These are phyloP conservation scores for Trichocladium antarcticum DNA, from an alignment of 495 filamentous ascomycete species.

Conservation along the genomic window DNA sequence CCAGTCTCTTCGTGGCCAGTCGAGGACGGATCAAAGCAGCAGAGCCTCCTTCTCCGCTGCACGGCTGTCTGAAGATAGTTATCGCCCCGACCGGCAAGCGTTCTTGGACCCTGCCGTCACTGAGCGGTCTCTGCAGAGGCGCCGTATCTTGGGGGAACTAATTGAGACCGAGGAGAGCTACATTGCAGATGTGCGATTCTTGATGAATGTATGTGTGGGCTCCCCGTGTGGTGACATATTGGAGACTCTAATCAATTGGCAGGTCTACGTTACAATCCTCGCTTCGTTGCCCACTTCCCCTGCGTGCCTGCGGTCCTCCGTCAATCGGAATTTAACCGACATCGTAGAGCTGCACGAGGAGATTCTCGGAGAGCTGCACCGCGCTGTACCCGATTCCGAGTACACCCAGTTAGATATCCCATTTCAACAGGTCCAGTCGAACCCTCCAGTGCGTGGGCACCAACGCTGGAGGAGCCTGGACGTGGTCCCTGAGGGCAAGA, in stretches of 20 bases:
- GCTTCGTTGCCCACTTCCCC: constrained; percentile 49
- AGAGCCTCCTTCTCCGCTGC: constrained; percentile 46
- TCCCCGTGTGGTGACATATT: background rate
- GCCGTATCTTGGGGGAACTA: constrained; percentile 71
- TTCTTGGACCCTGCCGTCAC: constrained; percentile 60
- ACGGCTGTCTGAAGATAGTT: constrained; percentile 58
- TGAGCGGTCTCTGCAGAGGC: constrained; percentile 59
- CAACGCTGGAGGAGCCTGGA: constrained; percentile 52
- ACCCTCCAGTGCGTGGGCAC: constrained; percentile 27
- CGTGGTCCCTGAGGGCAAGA: constrained; percentile 43
- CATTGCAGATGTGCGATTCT: constrained; percentile 70
- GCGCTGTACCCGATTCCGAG: constrained; percentile 50
- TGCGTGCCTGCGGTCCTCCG: constrained; percentile 44
- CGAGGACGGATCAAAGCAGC: constrained; percentile 52
- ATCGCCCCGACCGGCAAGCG: constrained; percentile 39
- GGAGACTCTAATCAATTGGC: constrained; percentile 2
- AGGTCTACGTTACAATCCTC: constrained; percentile 60
- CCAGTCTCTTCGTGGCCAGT: constrained; percentile 42
- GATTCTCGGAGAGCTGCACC: constrained; percentile 53
- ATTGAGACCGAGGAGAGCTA: constrained; percentile 81
- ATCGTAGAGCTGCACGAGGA: constrained; percentile 63
- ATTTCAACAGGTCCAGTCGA: constrained; percentile 5
- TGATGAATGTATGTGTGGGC: constrained; percentile 58
- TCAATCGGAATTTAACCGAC: constrained; percentile 56
- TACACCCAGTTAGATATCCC: constrained; percentile 39